Evolutionary conservation across 176 grass and related monocot species (phyloP).

Genomic region (Pharus latifolius): DNA sequence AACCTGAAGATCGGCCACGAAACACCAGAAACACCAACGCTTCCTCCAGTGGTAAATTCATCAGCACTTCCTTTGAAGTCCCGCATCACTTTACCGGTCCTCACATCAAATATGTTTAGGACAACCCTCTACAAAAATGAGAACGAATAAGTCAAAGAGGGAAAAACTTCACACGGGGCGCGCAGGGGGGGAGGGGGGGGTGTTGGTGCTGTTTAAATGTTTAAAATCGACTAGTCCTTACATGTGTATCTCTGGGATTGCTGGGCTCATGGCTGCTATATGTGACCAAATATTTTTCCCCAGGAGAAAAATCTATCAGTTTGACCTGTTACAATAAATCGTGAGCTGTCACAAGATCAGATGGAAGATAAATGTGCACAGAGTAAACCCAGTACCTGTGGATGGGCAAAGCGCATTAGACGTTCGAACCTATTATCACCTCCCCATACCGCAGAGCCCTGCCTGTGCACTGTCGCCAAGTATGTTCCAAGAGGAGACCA

Average conservation of each 20-base stretch:
- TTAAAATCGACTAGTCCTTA: too few relatives aligned
- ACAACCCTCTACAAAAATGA: constrained; percentile 48
- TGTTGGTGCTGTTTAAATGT: too few relatives aligned
- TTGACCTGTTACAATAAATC: constrained; percentile 55
- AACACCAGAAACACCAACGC: constrained; percentile 67
- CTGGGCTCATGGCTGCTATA: constrained; percentile 93
- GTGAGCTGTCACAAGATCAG: constrained; percentile 13
- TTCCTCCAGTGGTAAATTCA: constrained; percentile 65
- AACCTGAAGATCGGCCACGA: constrained; percentile 94
- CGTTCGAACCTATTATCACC: constrained; percentile 71
- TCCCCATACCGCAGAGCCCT: constrained; percentile 88
- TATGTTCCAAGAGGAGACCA: constrained; percentile 92
- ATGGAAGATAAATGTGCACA: neutral
- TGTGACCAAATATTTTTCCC: constrained; percentile 77
- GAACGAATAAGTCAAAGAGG: constrained; percentile 4
- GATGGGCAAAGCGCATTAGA: constrained; percentile 71
- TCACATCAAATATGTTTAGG: constrained; percentile 84
- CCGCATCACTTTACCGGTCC: constrained; percentile 82
- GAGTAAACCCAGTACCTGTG: constrained; percentile 41
- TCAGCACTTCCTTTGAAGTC: constrained; percentile 89
- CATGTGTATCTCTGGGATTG: constrained; percentile 84
- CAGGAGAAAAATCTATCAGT: constrained; percentile 88
- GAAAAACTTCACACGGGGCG: too few relatives aligned
- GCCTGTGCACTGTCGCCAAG: constrained; percentile 90
- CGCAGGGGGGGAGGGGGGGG: too few relatives aligned